A percentile compares a stretch with the other conserved stretches of the same genome.
These are phyloP conservation scores for Clonostachys solani DNA, from an alignment of 2,329 filamentous ascomycete species.

Conservation along the genomic window DNA sequence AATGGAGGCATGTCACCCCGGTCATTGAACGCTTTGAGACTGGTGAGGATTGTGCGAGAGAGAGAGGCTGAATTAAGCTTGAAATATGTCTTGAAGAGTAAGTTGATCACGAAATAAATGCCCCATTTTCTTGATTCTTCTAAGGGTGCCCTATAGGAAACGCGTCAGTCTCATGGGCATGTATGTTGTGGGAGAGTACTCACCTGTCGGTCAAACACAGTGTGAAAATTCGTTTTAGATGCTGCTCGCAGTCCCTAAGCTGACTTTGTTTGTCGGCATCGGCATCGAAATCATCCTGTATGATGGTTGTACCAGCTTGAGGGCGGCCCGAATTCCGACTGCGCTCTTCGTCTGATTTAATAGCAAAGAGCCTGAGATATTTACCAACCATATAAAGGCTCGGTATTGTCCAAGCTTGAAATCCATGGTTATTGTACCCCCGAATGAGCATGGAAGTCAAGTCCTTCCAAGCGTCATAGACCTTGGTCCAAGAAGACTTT, in stretches of 20 bases:
- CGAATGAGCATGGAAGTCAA: constrained; percentile 72
- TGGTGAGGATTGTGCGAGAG: constrained; percentile 84
- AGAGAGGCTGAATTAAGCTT: constrained; percentile 87
- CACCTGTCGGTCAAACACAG: constrained; percentile 88
- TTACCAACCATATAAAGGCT: constrained; percentile 85
- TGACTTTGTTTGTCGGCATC: constrained; percentile 76
- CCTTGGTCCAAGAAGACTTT: constrained; percentile 68
- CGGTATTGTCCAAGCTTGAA: constrained; percentile 89
- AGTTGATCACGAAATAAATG: constrained; percentile 89
- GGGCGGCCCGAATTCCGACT: constrained; percentile 26
- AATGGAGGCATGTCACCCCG: constrained; percentile 76
- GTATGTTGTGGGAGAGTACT: constrained; percentile 14
- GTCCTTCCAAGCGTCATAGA: constrained; percentile 88
- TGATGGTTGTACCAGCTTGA: constrained; percentile 35
- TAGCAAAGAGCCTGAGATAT: constrained; percentile 82
- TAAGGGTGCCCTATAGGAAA: constrained; percentile 60
- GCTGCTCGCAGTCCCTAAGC: constrained; percentile 84
- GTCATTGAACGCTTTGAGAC: constrained; percentile 68
- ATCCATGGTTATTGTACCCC: constrained; percentile 71
- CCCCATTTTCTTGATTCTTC: constrained; percentile 97
- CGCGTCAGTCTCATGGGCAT: background rate
- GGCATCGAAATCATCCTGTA: constrained; percentile 79
- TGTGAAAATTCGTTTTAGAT: constrained; percentile 89
- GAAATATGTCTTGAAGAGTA: constrained; percentile 98
- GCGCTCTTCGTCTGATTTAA: constrained; percentile 77